Conservation (phyloP, 2,329 filamentous ascomycete genomes). For the Trichoderma koningii region DNA sequence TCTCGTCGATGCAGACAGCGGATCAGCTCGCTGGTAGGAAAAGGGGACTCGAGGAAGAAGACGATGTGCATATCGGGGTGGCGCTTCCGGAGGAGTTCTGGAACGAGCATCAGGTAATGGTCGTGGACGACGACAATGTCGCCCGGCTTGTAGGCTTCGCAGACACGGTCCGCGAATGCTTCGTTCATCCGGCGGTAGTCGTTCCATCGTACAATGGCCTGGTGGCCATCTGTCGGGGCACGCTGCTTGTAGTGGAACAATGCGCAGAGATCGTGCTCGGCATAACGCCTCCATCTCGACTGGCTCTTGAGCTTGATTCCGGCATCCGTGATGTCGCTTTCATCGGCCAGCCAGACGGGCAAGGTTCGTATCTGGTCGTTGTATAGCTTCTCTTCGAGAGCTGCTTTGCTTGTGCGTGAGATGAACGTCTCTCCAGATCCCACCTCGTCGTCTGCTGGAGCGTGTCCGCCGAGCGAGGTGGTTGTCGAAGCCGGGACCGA, state of each 20-base stretch:
- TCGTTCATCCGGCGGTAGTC: conserved; percentile 92
- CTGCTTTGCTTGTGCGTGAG: conserved; percentile 65
- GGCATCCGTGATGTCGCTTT: conserved; percentile 58
- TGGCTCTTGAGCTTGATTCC: conserved; percentile 73
- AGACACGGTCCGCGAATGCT: conserved; percentile 83
- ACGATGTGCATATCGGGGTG: conserved; percentile 87
- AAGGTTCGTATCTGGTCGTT: conserved; percentile 74
- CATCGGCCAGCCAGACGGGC: conserved; percentile 86
- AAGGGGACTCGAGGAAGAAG: conserved; percentile 90
- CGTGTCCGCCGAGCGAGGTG: conserved; percentile 3
- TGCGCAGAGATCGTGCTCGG: conserved; percentile 87
- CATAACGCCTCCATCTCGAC: conserved; percentile 81
- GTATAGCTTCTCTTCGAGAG: conserved; percentile 71
- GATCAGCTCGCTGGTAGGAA: conserved; percentile 93
- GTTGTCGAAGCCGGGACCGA: conserved; percentile 11
- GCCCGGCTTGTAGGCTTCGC: conserved; percentile 84
- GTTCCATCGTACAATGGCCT: conserved; percentile 78
- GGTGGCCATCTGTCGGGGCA: conserved; percentile 70
- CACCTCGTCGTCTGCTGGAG: background rate
- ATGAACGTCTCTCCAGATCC: conserved; percentile 36
- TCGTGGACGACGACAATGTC: conserved; percentile 92
- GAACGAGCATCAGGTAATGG: conserved; percentile 87
- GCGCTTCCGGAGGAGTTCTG: conserved; percentile 80
- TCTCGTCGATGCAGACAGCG: conserved; percentile 84
- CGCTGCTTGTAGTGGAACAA: conserved; percentile 95